These are phyloP conservation scores for Pseudogymnoascus sp. DNA, from an alignment of 2,329 filamentous ascomycete species.

Conservation along the genomic window DNA sequence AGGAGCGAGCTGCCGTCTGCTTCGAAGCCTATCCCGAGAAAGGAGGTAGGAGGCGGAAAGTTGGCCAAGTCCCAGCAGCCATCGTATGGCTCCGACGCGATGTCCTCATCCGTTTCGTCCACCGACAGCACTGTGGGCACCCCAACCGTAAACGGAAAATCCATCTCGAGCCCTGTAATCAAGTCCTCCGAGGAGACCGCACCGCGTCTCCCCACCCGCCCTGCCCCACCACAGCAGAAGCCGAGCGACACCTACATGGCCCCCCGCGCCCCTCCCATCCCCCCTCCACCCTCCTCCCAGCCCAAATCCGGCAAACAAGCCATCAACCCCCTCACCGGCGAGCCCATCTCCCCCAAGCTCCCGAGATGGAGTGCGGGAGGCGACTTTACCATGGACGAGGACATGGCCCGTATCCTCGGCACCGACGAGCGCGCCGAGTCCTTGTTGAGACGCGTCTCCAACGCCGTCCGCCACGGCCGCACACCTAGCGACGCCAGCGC, in stretches of 20 bases:
- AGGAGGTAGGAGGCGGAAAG: conserved; percentile 39
- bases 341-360: conserved; percentile 52
- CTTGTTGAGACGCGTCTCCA: conserved; percentile 81
- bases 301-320: conserved; percentile 37
- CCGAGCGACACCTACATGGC: conserved; percentile 28
- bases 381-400: conserved; percentile 91
- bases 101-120: conserved; percentile 25
- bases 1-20: conserved; percentile 32
- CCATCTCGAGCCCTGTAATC: conserved; percentile 22
- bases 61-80: background rate
- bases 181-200: conserved; percentile 21
- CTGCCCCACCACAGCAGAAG: conserved; percentile 34
- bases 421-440: conserved; percentile 70
- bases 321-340: conserved; percentile 27
- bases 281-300: conserved; percentile 17
- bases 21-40: conserved; percentile 50
- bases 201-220: conserved; percentile 25
- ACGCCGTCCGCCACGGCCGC: conserved; percentile 85
- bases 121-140: conserved; percentile 23
- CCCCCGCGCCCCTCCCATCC: conserved; percentile 27
- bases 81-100: conserved; percentile 17
- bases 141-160: conserved; percentile 27
- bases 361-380: conserved; percentile 70
- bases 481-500: conserved; percentile 63
- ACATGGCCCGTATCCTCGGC: conserved; percentile 79